A percentile compares a stretch with the other conserved stretches of the same genome.
Evolutionary conservation across 345 rosid genomes (phyloP).

Genomic region (Citrus medica): DNA sequence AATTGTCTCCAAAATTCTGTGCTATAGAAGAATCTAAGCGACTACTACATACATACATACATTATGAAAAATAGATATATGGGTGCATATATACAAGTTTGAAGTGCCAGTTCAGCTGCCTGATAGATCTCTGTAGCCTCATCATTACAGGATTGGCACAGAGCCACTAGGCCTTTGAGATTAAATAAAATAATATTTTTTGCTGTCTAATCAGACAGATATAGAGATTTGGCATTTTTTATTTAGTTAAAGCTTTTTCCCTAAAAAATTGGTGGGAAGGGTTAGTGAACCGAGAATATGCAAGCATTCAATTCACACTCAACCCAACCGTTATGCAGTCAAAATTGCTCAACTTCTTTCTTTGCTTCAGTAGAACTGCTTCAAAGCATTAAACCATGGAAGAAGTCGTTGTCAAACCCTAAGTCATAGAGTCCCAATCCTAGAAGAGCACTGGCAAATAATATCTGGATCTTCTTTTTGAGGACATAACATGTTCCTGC

Average conservation of each 20-base stretch:
- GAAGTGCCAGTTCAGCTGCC: not conserved
- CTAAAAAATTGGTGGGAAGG: not conserved
- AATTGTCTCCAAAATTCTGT: not conserved
- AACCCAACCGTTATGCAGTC: not conserved
- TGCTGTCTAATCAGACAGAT: not conserved
- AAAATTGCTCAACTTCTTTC: not conserved
- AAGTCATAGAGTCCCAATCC: constrained; percentile 55
- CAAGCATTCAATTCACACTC: not conserved
- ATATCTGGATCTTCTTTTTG: constrained; percentile 30
- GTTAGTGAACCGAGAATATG: not conserved
- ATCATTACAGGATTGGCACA: not conserved
- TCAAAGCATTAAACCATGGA: constrained; percentile 51
- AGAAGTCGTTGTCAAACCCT: constrained; percentile 66
- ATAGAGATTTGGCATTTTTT: not conserved
- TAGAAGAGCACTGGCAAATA: constrained; percentile 42
- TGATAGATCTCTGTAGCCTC: not conserved
- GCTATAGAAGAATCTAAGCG: not conserved
- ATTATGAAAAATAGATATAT: not conserved
- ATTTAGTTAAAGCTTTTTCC: not conserved
- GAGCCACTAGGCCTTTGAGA: not conserved
- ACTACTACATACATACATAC: not conserved
- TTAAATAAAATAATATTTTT: not conserved
- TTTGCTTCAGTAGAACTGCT: constrained; percentile 10
- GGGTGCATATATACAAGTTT: not conserved
- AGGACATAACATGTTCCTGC: constrained; percentile 37